phyloP scores from a whole-genome alignment of 177 flowering plant species.

The Telopea speciosissima region DNA sequence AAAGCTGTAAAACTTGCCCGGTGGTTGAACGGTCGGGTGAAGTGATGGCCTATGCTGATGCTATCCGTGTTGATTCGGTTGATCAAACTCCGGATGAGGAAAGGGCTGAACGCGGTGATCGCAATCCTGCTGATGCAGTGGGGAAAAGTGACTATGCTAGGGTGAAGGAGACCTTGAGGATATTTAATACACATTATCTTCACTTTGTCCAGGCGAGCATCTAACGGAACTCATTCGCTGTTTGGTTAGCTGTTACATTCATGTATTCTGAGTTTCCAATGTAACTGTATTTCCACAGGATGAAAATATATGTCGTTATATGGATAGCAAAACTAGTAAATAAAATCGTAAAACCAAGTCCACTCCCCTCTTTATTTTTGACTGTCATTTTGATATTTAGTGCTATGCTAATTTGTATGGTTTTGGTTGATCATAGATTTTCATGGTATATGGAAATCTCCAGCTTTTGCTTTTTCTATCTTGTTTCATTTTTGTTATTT shows the following conservation, averaged over 20 bases:
- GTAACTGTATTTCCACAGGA: too few relatives aligned
- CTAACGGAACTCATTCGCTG: background rate
- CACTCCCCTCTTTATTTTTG: too few relatives aligned
- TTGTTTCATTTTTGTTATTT: background rate
- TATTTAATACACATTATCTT: slow-evolving; percentile 56
- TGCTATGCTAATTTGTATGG: background rate
- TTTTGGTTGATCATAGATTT: too few relatives aligned
- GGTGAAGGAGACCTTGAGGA: slow-evolving; percentile 55
- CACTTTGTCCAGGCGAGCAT: slow-evolving; percentile 53
- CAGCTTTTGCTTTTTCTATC: background rate
- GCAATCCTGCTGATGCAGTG: too few relatives aligned
- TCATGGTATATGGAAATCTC: background rate
- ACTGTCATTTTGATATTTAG: too few relatives aligned
- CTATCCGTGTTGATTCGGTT: background rate
- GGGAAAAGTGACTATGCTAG: slow-evolving; percentile 32
- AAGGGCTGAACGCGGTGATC: too few relatives aligned
- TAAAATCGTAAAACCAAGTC: too few relatives aligned
- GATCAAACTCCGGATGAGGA: background rate
- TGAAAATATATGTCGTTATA: too few relatives aligned
- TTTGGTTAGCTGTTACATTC: background rate
- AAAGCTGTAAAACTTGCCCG: background rate
- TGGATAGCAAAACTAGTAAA: too few relatives aligned
- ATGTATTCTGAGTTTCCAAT: too few relatives aligned
- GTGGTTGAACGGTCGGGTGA: too few relatives aligned
- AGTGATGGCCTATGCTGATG: background rate